Evolutionary conservation across 805 yeast species (phyloP).

Genomic region (Candida tammaniensis): DNA sequence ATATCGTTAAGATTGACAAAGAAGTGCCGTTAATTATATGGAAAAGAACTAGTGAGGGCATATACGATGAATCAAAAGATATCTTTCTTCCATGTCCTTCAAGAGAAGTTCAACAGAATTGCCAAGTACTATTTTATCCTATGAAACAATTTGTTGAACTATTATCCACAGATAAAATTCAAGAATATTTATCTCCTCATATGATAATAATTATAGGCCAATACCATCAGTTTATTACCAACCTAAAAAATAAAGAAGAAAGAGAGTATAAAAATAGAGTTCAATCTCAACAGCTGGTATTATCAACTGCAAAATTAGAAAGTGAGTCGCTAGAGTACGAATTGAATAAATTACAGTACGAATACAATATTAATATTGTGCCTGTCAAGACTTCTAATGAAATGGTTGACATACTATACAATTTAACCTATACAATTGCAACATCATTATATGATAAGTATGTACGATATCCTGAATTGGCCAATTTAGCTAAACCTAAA

Average conservation of each 20-base stretch:
- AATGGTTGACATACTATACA: slow-evolving; percentile 49
- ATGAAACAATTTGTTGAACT: slow-evolving; percentile 38
- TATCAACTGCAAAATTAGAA: slow-evolving; percentile 10
- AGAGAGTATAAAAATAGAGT: slow-evolving; percentile 5
- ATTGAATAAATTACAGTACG: slow-evolving; percentile 32
- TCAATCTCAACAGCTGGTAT: slow-evolving; percentile 1
- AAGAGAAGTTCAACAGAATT: slow-evolving; percentile 41
- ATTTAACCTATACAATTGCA: slow-evolving; percentile 57
- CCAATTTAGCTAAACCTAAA: slow-evolving; percentile 53
- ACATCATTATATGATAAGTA: slow-evolving; percentile 52
- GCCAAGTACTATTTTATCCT: slow-evolving; percentile 42
- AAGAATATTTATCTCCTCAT: slow-evolving; percentile 1
- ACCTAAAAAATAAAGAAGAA: slow-evolving; percentile 21
- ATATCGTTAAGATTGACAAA: not conserved
- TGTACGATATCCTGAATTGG: slow-evolving; percentile 51
- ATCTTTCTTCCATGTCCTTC: slow-evolving; percentile 52
- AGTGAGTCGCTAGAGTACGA: slow-evolving; percentile 30
- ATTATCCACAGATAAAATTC: not conserved
- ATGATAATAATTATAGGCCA: slow-evolving; percentile 3
- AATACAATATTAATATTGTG: slow-evolving; percentile 48
- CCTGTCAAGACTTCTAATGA: slow-evolving; percentile 48
- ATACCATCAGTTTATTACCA: slow-evolving; percentile 36
- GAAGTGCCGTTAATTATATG: slow-evolving; percentile 43
- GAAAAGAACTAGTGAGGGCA: slow-evolving; percentile 47
- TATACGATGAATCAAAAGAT: slow-evolving; percentile 48